Percentiles rank a stretch among this genome's conserved stretches.
Conservation (phyloP, 2,329 filamentous ascomycete genomes). For the Thermomyces lanuginosus region DNA sequence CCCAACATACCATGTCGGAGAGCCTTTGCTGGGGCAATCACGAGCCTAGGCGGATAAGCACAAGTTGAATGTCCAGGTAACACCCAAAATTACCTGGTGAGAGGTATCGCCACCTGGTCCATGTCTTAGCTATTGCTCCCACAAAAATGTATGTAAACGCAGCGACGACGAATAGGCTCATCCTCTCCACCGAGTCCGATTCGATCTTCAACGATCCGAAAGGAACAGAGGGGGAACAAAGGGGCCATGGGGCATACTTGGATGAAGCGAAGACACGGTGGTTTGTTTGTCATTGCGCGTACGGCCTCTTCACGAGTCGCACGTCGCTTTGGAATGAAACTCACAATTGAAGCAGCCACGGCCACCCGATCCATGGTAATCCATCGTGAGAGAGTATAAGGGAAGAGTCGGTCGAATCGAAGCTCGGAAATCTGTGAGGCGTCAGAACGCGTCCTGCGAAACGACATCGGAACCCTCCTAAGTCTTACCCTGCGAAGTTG, state of each 20-base stretch:
- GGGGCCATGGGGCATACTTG: slow-evolving; percentile 1
- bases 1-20: slow-evolving; percentile 56
- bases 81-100: slow-evolving; percentile 48
- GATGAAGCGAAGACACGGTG: no score
- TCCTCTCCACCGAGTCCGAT: no score
- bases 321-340: slow-evolving; percentile 20
- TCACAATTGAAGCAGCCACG: slow-evolving; percentile 45
- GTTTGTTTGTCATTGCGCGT: no score
- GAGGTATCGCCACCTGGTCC: slow-evolving; percentile 51
- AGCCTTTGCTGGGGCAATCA: slow-evolving; percentile 71
- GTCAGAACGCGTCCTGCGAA: no score
- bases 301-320: slow-evolving; percentile 1
- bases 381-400: slow-evolving; percentile 25
- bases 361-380: slow-evolving; percentile 31
- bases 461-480: no score
- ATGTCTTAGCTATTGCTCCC: background rate
- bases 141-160: slow-evolving; percentile 1
- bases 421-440: no score
- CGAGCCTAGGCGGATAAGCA: slow-evolving; percentile 44
- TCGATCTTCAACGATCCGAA: no score
- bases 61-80: slow-evolving; percentile 2
- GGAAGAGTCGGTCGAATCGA: no score
- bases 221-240: no score
- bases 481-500: no score
- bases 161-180: no score